phyloP scores from a whole-genome alignment of 2,329 filamentous ascomycete species.

The Diaporthe citriasiana region DNA sequence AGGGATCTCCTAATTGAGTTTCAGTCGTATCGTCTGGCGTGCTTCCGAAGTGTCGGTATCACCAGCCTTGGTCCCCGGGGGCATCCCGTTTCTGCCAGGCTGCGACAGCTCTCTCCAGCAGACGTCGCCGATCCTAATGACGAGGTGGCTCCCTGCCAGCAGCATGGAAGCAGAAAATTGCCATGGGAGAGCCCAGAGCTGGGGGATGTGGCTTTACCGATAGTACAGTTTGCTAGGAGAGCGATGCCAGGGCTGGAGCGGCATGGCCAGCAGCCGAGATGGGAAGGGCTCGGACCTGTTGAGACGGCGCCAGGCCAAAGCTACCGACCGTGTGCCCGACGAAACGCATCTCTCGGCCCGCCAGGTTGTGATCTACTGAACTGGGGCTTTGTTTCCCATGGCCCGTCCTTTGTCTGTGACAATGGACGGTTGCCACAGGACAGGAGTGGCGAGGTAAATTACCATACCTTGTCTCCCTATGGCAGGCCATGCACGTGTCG shows the following conservation, averaged over 20 bases:
- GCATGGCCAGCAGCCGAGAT: slow-evolving; percentile 18
- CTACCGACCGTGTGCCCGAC: slow-evolving; percentile 8
- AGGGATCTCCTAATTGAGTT: slow-evolving; percentile 1
- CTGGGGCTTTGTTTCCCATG: background rate
- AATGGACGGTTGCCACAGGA: background rate
- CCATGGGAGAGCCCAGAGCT: background rate
- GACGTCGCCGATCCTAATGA: slow-evolving; percentile 10
- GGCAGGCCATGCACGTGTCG: background rate
- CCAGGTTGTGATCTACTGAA: background rate
- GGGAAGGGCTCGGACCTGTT: slow-evolving; percentile 21
- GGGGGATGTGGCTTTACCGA: slow-evolving; percentile 10
- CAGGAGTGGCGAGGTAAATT: background rate
- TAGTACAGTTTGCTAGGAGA: background rate
- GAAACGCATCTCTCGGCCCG: slow-evolving; percentile 40
- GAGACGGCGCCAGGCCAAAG: slow-evolving; percentile 10
- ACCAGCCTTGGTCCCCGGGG: slow-evolving; percentile 3
- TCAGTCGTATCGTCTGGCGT: slow-evolving; percentile 28
- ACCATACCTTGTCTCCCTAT: background rate
- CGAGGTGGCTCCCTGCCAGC: slow-evolving; percentile 19
- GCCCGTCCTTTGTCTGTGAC: background rate
- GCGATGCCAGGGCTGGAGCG: background rate
- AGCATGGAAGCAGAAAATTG: background rate
- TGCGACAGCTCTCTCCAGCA: background rate
- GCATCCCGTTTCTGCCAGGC: background rate
- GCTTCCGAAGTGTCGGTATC: slow-evolving; percentile 27